Conservation (phyloP, 371 early-diverging fungal species). For the Zychaea mexicana region DNA sequence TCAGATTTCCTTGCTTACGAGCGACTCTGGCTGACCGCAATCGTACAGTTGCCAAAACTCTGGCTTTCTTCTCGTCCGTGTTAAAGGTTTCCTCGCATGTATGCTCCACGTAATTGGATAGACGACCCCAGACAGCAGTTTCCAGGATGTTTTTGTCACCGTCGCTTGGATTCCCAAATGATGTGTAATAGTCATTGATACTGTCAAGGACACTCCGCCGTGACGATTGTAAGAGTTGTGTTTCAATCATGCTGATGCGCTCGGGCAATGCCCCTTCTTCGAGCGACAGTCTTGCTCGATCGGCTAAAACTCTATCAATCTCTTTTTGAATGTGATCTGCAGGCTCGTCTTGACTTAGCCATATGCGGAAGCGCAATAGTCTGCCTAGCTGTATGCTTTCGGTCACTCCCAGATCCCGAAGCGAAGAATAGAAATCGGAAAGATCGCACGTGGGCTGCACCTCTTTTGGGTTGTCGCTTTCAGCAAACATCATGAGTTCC, state of each 20-base stretch:
- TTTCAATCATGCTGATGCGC: slow-evolving; percentile 25
- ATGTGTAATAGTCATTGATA: background rate
- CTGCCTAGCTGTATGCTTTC: slow-evolving; percentile 20
- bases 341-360: slow-evolving; percentile 9
- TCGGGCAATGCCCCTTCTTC: slow-evolving; percentile 21
- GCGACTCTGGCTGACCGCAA: slow-evolving; percentile 36
- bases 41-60: slow-evolving; percentile 1
- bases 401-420: background rate
- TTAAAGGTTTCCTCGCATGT: background rate
- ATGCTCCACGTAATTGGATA: slow-evolving; percentile 7
- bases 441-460: slow-evolving; percentile 10
- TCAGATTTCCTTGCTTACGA: slow-evolving; percentile 28
- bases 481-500: slow-evolving; percentile 22
- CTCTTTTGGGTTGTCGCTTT: background rate
- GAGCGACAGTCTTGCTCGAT: slow-evolving; percentile 18
- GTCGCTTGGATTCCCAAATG: background rate
- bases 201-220: slow-evolving; percentile 10
- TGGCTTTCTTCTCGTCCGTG: background rate
- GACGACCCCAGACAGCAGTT: slow-evolving; percentile 30
- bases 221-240: slow-evolving; percentile 23
- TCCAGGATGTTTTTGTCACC: slow-evolving; percentile 8
- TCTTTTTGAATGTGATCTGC: background rate
- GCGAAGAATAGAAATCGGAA: slow-evolving; percentile 21
- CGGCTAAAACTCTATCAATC: slow-evolving; percentile 6
- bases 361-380: slow-evolving; percentile 21